Percentiles rank a stretch among this genome's conserved stretches.
These are phyloP conservation scores for Arabidopsis arenosa DNA, from an alignment of 345 rosid genomes.

Conservation along the genomic window DNA sequence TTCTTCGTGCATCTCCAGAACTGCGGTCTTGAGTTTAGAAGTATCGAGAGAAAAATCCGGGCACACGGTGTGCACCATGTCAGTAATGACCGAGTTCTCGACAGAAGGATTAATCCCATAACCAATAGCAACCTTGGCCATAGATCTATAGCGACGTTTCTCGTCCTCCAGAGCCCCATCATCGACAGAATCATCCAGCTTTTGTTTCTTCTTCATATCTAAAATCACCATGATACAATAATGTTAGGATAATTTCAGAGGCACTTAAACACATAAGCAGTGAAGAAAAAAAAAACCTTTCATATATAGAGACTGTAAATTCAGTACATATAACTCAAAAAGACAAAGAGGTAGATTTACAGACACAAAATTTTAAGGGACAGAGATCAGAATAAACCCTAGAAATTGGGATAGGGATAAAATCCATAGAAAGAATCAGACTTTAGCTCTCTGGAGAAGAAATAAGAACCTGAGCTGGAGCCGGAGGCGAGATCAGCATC, in stretches of 20 bases:
- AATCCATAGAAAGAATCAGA: neutral
- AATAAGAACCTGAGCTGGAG: constrained; percentile 11
- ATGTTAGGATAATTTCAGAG: too few relatives aligned
- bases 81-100: neutral
- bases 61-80: neutral
- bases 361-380: neutral
- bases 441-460: neutral
- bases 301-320: too few relatives aligned
- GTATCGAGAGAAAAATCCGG: neutral
- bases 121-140: constrained; percentile 6
- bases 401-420: neutral
- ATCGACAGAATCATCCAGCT: constrained; percentile 5
- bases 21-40: neutral
- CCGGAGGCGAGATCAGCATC: neutral
- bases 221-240: neutral
- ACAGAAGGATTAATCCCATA: neutral
- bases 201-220: constrained; percentile 20
- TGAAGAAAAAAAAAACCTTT: too few relatives aligned
- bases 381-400: neutral
- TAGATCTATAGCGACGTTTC: constrained; percentile 16
- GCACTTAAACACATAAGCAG: too few relatives aligned
- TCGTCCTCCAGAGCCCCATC: neutral
- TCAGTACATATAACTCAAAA: too few relatives aligned
- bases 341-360: neutral
- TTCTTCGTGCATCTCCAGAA: constrained; percentile 6